A percentile compares a stretch with the other conserved stretches of the same genome.
These are phyloP conservation scores for Geotrichum cucujoidarum DNA, from an alignment of 1,139 yeast species.

Conservation along the genomic window DNA sequence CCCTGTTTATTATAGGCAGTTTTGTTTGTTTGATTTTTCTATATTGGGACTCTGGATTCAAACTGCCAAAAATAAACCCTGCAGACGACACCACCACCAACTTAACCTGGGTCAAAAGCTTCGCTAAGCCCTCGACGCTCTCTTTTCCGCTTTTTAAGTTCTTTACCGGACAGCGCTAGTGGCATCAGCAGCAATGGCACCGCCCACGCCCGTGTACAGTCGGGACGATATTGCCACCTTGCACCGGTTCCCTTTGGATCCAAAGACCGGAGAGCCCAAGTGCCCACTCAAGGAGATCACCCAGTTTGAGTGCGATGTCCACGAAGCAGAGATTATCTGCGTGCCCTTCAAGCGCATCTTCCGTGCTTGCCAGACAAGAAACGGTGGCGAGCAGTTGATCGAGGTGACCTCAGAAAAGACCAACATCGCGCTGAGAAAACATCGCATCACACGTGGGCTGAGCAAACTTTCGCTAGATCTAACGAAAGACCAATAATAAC, in stretches of 20 bases:
- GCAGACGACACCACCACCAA: neutral
- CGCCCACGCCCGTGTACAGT: slow-evolving; percentile 19
- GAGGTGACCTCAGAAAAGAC: slow-evolving; percentile 16
- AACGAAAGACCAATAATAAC: neutral
- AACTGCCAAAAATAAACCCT: neutral
- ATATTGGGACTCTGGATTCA: neutral
- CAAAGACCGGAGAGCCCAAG: slow-evolving; percentile 20
- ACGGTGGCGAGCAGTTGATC: slow-evolving; percentile 21
- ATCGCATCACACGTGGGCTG: slow-evolving; percentile 4
- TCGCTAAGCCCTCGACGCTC: too few species aligned
- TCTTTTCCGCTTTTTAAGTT: too few species aligned
- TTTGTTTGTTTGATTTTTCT: neutral
- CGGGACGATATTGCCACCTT: slow-evolving; percentile 10
- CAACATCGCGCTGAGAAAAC: slow-evolving; percentile 12
- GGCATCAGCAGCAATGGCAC: slow-evolving; percentile 14
- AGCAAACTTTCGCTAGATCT: neutral
- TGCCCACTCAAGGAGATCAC: slow-evolving; percentile 45
- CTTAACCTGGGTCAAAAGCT: neutral
- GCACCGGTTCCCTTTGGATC: slow-evolving; percentile 9
- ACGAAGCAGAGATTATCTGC: slow-evolving; percentile 39
- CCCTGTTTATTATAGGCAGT: too few species aligned
- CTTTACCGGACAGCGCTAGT: too few species aligned
- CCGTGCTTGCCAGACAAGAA: slow-evolving; percentile 38
- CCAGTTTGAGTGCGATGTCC: slow-evolving; percentile 47
- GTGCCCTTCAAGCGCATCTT: slow-evolving; percentile 48